These are phyloP conservation scores for Pinguiococcus pyrenoidosus DNA, from an alignment of 108 stramenopile genomes.

Conservation along the genomic window DNA sequence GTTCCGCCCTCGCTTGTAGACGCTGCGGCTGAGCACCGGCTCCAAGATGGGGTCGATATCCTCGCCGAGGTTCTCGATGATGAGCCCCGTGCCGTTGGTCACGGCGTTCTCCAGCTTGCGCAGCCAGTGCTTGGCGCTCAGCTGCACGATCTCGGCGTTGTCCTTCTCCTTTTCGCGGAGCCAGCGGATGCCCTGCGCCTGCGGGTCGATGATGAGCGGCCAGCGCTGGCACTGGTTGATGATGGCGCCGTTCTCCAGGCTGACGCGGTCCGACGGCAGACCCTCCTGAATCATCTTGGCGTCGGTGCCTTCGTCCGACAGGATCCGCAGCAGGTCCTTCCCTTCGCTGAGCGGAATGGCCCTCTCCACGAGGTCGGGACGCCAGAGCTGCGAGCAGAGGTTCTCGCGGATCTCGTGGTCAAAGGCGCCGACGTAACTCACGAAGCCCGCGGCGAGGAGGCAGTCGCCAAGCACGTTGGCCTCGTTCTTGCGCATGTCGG, in stretches of 20 bases:
- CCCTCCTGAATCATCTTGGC: slow-evolving; percentile 30
- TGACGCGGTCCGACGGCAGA: slow-evolving; percentile 26
- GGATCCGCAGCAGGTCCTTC: slow-evolving; percentile 19
- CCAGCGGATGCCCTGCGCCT: slow-evolving; percentile 36
- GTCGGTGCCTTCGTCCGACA: slow-evolving; percentile 14
- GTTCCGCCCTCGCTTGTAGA: slow-evolving; percentile 9
- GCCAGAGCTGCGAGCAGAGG: slow-evolving; percentile 14
- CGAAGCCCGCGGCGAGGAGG: slow-evolving; percentile 30
- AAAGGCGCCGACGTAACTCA: slow-evolving; percentile 33
- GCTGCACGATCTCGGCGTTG: not conserved
- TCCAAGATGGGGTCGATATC: slow-evolving; percentile 19
- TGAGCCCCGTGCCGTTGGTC: slow-evolving; percentile 6
- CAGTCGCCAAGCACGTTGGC: slow-evolving; percentile 26
- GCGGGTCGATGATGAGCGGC: slow-evolving; percentile 38
- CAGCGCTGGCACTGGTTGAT: slow-evolving; percentile 20
- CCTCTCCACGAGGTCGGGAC: slow-evolving; percentile 6
- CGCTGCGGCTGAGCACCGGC: slow-evolving; percentile 12
- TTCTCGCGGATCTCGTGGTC: slow-evolving; percentile 6
- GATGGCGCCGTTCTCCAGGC: slow-evolving; percentile 36
- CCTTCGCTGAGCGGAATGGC: slow-evolving; percentile 30
- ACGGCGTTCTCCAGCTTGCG: slow-evolving; percentile 10
- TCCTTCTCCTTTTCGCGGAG: slow-evolving; percentile 17
- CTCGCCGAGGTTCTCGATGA: slow-evolving; percentile 33
- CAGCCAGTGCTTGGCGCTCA: slow-evolving; percentile 13
- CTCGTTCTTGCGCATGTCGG: not conserved